Base-by-base conservation (phyloP, 2,329 filamentous ascomycete genomes). In the Mycosphaerella sp. region DNA sequence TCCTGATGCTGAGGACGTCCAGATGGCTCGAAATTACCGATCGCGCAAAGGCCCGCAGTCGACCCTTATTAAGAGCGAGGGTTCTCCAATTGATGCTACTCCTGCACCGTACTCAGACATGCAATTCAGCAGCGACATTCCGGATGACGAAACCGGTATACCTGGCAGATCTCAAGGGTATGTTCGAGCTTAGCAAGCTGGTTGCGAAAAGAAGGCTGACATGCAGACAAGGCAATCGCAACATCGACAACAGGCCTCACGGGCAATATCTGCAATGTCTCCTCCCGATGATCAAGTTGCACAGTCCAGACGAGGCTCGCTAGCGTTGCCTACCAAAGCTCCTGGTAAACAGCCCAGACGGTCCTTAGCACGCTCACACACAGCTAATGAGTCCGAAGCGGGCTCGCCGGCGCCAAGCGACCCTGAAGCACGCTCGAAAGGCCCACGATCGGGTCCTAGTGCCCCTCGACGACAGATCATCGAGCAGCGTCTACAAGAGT, bases 381-480 rank as follows among this genome's bases (percentile, higher is more conserved):
- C 62, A 5, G 49, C 51, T 17, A 57, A 61, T 27, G 62, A 63
- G 13, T 68, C 66, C 9, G 66, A 68, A 41, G 62, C 64, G 39
- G 66, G 65, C 9, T 68, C 66, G 3, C 67, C 67, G 30, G 66
- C 65, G 14, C 65, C 66, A 4, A 68, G 64, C 34, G 67, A 69
- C 25, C 62, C 58, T 6, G 64, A 65, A 50, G 57, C 62, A 21
- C 54, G 59, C 14, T 60, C 61, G 13, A 51, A 44, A 14, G 48
- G 52, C 4, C 55, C 54, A 17, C 56, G 64, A 34, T 66, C 63
- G 64, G 77, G 68, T 59, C 74, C 68, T 67, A 79, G 70, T 70
- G 79, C 68, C 74, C 84, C 76, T 79, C 86, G 77, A 77, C 85
- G 72, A 68, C 86, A 87, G 57, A 72, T 77, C 50, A 80, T 84